Evolutionary conservation across 805 yeast species (phyloP).

Genomic region (Candida michaelii): DNA sequence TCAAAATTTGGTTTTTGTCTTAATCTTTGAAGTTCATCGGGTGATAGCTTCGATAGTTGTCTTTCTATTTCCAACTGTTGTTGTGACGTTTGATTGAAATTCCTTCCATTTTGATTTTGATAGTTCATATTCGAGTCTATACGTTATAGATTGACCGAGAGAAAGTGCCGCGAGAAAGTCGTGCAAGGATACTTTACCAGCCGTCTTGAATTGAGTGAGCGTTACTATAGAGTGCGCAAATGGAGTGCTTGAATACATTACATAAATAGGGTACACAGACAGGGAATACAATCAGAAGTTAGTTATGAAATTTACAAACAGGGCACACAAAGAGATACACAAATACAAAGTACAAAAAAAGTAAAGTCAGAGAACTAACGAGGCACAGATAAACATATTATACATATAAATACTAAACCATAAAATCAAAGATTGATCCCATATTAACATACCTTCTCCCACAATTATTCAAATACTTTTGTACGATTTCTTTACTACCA

Average conservation of each 20-base stretch:
- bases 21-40: slow-evolving; percentile 44
- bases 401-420: slow-evolving; percentile 23
- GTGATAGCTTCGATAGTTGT: slow-evolving; percentile 33
- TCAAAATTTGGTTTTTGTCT: slow-evolving; percentile 45
- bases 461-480: slow-evolving; percentile 72
- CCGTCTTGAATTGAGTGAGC: no score
- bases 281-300: no score
- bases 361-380: no score
- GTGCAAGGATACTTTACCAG: not conserved
- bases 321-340: not conserved
- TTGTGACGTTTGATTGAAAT: slow-evolving; percentile 2
- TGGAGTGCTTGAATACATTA: no score
- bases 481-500: slow-evolving; percentile 55
- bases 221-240: no score
- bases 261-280: no score
- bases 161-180: not conserved
- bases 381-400: not conserved
- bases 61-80: slow-evolving; percentile 10
- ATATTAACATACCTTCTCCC: slow-evolving; percentile 90
- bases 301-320: no score
- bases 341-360: not conserved
- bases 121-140: not conserved
- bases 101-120: slow-evolving; percentile 1
- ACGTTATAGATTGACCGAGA: not conserved
- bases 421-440: slow-evolving; percentile 72